These are phyloP conservation scores for Fusarium coicis DNA, from an alignment of 2,329 filamentous ascomycete species.

Conservation along the genomic window DNA sequence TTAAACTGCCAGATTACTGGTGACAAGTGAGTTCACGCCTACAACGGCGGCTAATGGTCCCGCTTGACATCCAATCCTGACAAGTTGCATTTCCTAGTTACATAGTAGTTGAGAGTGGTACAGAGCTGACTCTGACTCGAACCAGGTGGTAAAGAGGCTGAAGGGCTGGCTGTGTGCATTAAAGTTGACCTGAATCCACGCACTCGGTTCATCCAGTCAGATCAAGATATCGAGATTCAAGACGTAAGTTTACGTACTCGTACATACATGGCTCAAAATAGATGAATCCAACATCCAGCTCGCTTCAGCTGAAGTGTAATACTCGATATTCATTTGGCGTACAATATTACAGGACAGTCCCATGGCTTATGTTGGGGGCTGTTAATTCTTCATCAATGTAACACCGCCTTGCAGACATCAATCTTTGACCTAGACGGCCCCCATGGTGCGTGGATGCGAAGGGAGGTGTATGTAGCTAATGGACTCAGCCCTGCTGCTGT, in stretches of 20 bases:
- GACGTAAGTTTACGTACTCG: background rate
- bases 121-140: constrained; percentile 7
- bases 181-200: background rate
- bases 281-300: background rate
- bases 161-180: background rate
- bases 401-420: background rate
- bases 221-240: background rate
- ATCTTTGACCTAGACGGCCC: background rate
- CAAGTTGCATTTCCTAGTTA: background rate
- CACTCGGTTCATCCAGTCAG: background rate
- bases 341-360: background rate
- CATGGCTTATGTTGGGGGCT: constrained; percentile 1
- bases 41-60: background rate
- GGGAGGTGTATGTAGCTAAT: background rate
- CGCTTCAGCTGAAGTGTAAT: background rate
- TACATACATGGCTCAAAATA: background rate
- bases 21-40: background rate
- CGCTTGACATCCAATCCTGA: background rate
- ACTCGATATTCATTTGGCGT: background rate
- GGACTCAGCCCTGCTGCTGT: background rate
- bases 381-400: background rate
- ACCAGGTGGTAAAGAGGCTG: background rate
- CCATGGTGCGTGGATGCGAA: background rate
- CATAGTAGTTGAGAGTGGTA: background rate
- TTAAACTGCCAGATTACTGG: background rate